These are phyloP conservation scores for Phytophthora citrophthora DNA, from an alignment of 352 stramenopile species.

Conservation along the genomic window DNA sequence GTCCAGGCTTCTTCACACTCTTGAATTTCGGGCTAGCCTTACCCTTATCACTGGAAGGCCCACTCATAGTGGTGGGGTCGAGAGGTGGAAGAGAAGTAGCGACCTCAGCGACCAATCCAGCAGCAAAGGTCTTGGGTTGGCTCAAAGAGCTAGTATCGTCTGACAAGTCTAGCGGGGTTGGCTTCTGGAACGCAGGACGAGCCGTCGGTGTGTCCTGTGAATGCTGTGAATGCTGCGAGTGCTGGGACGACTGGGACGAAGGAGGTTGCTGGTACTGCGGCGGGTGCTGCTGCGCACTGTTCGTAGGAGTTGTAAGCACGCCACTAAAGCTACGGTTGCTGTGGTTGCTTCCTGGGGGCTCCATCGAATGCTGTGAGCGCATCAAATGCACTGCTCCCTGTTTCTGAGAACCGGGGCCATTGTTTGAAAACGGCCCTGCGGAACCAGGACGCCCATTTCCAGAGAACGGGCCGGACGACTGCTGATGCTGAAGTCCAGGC, in stretches of 20 bases:
- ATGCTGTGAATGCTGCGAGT: constrained; percentile 26
- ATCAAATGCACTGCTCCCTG: constrained; percentile 14
- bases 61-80: constrained; percentile 33
- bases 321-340: constrained; percentile 33
- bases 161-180: constrained; percentile 14
- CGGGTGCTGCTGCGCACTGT: constrained; percentile 12
- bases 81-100: constrained; percentile 22
- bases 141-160: constrained; percentile 12
- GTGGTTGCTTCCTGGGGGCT: constrained; percentile 42
- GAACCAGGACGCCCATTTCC: constrained; percentile 25
- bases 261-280: constrained; percentile 22
- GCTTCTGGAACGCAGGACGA: constrained; percentile 23
- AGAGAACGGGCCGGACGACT: constrained; percentile 37
- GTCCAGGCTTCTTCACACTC: constrained; percentile 58
- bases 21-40: constrained; percentile 72
- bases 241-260: constrained; percentile 30
- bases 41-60: constrained; percentile 78
- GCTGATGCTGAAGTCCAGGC: constrained; percentile 24
- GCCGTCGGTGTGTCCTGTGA: constrained; percentile 11
- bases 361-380: constrained; percentile 36
- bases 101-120: constrained; percentile 21
- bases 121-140: constrained; percentile 23
- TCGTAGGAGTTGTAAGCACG: constrained; percentile 13
- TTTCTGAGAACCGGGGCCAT: constrained; percentile 19
- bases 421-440: constrained; percentile 28